Percentiles rank a stretch among this genome's conserved stretches.
Conservation (phyloP, 2,329 filamentous ascomycete genomes). For the Colletotrichum sojae region DNA sequence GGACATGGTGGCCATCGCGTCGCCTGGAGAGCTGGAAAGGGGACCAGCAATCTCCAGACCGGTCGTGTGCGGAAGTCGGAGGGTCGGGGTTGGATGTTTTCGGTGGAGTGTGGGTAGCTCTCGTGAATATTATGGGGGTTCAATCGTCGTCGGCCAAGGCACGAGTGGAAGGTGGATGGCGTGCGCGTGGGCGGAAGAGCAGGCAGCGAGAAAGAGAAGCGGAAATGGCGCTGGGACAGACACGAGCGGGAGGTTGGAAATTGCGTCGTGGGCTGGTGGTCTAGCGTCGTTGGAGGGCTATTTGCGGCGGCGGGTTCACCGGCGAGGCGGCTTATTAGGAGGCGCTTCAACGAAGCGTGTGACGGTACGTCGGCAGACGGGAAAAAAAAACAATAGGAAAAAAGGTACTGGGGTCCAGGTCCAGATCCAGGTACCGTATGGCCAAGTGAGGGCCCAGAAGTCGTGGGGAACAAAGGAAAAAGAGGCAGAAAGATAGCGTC, state of each 20-base stretch:
- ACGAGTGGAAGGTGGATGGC: slow-evolving; percentile 12
- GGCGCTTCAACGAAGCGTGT: slow-evolving; percentile 32
- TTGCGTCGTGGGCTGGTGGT: slow-evolving; percentile 23
- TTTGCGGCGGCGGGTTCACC: slow-evolving; percentile 26
- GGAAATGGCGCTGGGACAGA: slow-evolving; percentile 19
- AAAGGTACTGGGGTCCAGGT: background rate
- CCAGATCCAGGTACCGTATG: background rate
- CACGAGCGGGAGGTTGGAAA: slow-evolving; percentile 23
- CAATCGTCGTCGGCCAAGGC: slow-evolving; percentile 29
- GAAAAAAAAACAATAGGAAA: background rate
- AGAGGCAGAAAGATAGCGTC: slow-evolving; percentile 25
- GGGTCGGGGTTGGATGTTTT: background rate
- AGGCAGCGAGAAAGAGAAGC: slow-evolving; percentile 6
- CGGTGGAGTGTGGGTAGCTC: background rate
- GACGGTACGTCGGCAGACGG: slow-evolving; percentile 14
- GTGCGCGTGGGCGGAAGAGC: slow-evolving; percentile 14
- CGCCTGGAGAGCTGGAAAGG: slow-evolving; percentile 39
- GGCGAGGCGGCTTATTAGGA: slow-evolving; percentile 37
- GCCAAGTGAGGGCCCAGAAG: background rate
- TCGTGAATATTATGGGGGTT: slow-evolving; percentile 17
- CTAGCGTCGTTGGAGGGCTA: slow-evolving; percentile 21
- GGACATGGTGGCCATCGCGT: slow-evolving; percentile 67
- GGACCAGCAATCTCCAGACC: slow-evolving; percentile 34
- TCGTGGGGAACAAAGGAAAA: slow-evolving; percentile 39
- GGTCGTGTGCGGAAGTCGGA: background rate